Evolutionary conservation across 768 basidiomycete genomes (phyloP).

Genomic region (Lactarius hengduanensis): DNA sequence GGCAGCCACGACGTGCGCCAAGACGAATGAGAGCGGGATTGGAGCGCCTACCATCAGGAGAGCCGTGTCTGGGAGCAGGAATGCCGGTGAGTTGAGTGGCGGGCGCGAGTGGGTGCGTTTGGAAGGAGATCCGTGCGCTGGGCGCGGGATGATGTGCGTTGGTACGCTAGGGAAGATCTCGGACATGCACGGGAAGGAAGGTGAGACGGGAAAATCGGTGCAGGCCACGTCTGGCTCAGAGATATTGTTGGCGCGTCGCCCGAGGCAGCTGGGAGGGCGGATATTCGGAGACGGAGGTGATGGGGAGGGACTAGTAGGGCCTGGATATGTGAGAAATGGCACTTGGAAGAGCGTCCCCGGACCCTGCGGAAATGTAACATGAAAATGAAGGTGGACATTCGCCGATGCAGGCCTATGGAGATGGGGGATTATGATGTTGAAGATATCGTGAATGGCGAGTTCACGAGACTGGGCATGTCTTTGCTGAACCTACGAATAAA

Average conservation of each 20-base stretch:
- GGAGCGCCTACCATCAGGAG: slow-evolving; percentile 1
- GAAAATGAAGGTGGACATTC: too few species aligned
- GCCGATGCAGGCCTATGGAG: too few species aligned
- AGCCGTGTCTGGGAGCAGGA: slow-evolving; percentile 1
- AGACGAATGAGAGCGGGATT: background rate
- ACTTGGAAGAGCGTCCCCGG: too few species aligned
- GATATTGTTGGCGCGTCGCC: slow-evolving; percentile 24
- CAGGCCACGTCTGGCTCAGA: too few species aligned
- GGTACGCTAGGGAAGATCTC: background rate
- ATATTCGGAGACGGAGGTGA: slow-evolving; percentile 29
- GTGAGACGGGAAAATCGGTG: slow-evolving; percentile 4
- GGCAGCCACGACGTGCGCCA: too few species aligned
- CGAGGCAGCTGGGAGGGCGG: slow-evolving; percentile 29
- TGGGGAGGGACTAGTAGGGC: slow-evolving; percentile 1
- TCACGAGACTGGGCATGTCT: too few species aligned
- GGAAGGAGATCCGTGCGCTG: background rate
- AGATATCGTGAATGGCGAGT: too few species aligned
- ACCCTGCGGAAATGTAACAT: too few species aligned
- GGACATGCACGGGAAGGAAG: background rate
- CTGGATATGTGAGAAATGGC: too few species aligned
- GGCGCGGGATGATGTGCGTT: background rate
- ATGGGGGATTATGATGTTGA: too few species aligned
- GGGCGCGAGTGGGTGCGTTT: background rate
- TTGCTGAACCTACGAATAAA: too few species aligned
- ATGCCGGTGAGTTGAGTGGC: slow-evolving; percentile 18